Percentiles rank a stretch among this genome's conserved stretches.
phyloP scores from a whole-genome alignment of 192 early-diverging fungal species.

The Rhizoclosmatium globosum region DNA sequence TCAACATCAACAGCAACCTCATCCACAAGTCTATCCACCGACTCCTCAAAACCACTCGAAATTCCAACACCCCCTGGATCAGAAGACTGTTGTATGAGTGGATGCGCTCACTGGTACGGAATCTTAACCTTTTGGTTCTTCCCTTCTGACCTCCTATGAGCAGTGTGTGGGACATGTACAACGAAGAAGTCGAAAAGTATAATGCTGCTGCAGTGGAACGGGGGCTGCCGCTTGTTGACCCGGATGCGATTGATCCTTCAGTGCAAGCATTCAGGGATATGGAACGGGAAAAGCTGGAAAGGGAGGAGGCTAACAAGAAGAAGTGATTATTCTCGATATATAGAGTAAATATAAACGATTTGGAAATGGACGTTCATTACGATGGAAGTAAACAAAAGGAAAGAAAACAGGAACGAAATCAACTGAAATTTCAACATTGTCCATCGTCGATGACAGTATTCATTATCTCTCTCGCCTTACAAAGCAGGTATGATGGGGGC shows the following conservation, averaged over 20 bases:
- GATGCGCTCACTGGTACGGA: constrained; percentile 35
- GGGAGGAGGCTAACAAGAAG: background rate
- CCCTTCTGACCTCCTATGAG: background rate
- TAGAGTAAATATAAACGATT: no score
- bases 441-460: background rate
- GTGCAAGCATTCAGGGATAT: constrained; percentile 27
- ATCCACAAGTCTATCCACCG: background rate
- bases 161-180: constrained; percentile 40
- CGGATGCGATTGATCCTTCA: constrained; percentile 29
- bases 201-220: background rate
- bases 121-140: background rate
- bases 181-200: constrained; percentile 33
- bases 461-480: background rate
- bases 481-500: background rate
- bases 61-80: constrained; percentile 10
- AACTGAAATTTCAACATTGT: background rate
- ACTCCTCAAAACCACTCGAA: background rate
- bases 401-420: background rate
- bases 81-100: constrained; percentile 39
- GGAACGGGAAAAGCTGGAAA: constrained; percentile 5
- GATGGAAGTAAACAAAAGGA: background rate
- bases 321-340: no score
- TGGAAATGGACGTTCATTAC: no score
- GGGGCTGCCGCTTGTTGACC: constrained; percentile 6
- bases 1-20: background rate